Conservation (phyloP, 495 filamentous ascomycete species). For the Tuber microsphaerosporum region DNA sequence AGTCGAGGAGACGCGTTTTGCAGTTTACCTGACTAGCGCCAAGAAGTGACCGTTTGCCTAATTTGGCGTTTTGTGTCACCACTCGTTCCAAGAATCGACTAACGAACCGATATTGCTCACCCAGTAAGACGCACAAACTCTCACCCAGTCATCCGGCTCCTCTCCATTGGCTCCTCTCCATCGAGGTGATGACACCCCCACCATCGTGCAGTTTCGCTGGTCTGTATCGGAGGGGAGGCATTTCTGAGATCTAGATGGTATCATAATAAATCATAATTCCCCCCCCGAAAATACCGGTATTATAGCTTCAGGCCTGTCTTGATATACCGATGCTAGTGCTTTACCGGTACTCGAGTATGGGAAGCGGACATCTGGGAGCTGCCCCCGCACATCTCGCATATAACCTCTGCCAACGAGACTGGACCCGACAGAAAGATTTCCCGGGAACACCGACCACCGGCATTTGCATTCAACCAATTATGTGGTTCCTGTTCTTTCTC, state of each 20-base stretch:
- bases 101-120: neutral
- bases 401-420: neutral
- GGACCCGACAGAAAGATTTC: neutral
- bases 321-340: neutral
- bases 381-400: neutral
- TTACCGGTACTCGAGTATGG: no score
- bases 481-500: neutral
- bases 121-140: conserved; percentile 1
- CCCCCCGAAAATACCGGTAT: neutral
- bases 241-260: neutral
- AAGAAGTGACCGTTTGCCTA: neutral
- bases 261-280: neutral
- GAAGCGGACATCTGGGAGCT: neutral
- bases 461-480: neutral
- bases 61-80: neutral
- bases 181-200: neutral
- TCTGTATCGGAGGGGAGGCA: neutral
- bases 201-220: neutral
- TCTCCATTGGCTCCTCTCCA: neutral
- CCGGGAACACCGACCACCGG: neutral
- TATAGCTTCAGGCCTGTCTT: neutral
- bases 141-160: neutral
- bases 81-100: neutral
- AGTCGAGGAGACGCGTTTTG: conserved; percentile 37
- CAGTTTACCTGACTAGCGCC: conserved; percentile 19